A percentile compares a stretch with the other conserved stretches of the same genome.
Evolutionary conservation across 306 rosid species (phyloP).

Genomic region (Malus sylvestris): DNA sequence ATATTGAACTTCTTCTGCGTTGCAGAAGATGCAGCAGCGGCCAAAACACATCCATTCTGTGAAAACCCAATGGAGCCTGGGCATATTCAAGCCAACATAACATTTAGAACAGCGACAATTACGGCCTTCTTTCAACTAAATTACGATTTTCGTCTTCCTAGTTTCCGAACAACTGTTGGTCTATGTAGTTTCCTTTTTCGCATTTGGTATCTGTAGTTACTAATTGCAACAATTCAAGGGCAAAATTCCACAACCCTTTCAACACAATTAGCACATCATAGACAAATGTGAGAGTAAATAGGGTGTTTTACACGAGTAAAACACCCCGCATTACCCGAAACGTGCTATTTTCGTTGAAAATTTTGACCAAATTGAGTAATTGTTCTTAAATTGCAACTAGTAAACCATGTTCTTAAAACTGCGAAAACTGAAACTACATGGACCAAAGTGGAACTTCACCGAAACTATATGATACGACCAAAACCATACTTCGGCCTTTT

Average conservation of each 20-base stretch:
- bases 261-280: no score
- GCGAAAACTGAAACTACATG: background rate
- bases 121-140: background rate
- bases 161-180: background rate
- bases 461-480: background rate
- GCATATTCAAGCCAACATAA: background rate
- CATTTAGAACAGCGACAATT: background rate
- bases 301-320: no score
- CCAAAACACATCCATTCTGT: constrained; percentile 78
- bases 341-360: no score
- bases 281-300: no score
- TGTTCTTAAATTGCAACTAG: no score
- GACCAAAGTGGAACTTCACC: background rate
- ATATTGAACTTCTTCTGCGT: constrained; percentile 33
- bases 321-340: no score
- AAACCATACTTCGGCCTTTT: background rate
- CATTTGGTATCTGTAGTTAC: background rate
- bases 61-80: constrained; percentile 80
- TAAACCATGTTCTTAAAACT: no score
- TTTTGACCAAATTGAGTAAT: no score
- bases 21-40: constrained; percentile 83
- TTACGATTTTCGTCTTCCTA: background rate
- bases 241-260: no score
- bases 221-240: background rate
- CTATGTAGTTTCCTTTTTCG: background rate